phyloP scores from a whole-genome alignment of 2,329 filamentous ascomycete genomes.

The Penicillium sp. region DNA sequence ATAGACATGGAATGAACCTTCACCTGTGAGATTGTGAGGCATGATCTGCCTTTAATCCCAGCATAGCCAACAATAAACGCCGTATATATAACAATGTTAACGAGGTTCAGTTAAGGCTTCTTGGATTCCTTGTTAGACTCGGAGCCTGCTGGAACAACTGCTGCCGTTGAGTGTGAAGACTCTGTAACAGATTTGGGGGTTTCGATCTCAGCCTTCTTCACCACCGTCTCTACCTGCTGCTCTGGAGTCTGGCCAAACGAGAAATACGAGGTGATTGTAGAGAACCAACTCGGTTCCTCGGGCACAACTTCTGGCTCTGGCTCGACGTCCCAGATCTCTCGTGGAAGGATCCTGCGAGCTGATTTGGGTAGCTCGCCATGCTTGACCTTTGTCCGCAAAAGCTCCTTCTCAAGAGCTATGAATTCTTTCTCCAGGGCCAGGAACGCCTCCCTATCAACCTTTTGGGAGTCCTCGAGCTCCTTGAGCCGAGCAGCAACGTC shows the following conservation, averaged over 20 bases:
- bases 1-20: not conserved
- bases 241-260: constrained; percentile 30
- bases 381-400: constrained; percentile 47
- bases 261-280: constrained; percentile 40
- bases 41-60: not conserved
- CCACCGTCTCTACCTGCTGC: constrained; percentile 18
- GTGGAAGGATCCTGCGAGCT: constrained; percentile 43
- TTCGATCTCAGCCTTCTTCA: constrained; percentile 12
- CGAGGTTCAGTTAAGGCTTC: constrained; percentile 3
- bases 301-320: constrained; percentile 33
- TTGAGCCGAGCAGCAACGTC: constrained; percentile 64
- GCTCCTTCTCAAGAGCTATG: constrained; percentile 52
- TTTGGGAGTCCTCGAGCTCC: constrained; percentile 59
- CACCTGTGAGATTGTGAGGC: not conserved
- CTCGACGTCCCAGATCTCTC: constrained; percentile 44
- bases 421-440: constrained; percentile 54
- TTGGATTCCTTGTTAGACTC: constrained; percentile 1
- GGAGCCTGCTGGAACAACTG: not conserved
- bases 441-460: constrained; percentile 44
- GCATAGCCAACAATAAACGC: not conserved
- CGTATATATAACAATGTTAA: not conserved
- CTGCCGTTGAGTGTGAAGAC: not conserved
- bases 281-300: constrained; percentile 38
- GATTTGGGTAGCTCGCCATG: constrained; percentile 37
- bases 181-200: not conserved